These are phyloP conservation scores for Trichophyton equinum DNA, from an alignment of 2,329 filamentous ascomycete species.

Conservation along the genomic window DNA sequence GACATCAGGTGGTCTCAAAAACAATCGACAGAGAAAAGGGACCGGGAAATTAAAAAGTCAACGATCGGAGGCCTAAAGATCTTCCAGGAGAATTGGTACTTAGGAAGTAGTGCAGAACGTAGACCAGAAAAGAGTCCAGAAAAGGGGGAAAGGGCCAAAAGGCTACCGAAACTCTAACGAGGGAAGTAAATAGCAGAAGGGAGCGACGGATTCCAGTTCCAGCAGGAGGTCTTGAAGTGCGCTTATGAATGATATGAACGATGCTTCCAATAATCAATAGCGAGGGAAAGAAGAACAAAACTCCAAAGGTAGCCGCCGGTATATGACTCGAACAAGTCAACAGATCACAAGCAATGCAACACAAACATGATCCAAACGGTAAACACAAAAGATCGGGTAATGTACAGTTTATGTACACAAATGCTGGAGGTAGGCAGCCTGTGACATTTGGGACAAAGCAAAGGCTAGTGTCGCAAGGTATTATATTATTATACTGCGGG, in stretches of 20 bases:
- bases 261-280: background rate
- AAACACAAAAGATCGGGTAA: background rate
- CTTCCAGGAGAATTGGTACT: background rate
- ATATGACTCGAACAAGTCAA: background rate
- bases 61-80: background rate
- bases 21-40: background rate
- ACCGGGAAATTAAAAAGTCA: background rate
- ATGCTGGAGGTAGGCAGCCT: background rate
- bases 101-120: background rate
- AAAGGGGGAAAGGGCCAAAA: background rate
- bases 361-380: background rate
- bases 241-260: background rate
- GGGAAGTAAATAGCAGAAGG: background rate
- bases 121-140: background rate
- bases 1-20: background rate
- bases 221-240: background rate
- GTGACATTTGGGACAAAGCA: background rate
- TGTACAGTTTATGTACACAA: background rate
- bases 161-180: background rate
- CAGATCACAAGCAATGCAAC: background rate
- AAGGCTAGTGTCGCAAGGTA: background rate
- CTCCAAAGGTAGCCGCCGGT: background rate
- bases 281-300: background rate
- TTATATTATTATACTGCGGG: constrained; percentile 23
- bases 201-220: background rate